A percentile compares a stretch with the other conserved stretches of the same genome.
Evolutionary conservation across 306 rosid species (phyloP).

Genomic region (Dalbergia oliveri): DNA sequence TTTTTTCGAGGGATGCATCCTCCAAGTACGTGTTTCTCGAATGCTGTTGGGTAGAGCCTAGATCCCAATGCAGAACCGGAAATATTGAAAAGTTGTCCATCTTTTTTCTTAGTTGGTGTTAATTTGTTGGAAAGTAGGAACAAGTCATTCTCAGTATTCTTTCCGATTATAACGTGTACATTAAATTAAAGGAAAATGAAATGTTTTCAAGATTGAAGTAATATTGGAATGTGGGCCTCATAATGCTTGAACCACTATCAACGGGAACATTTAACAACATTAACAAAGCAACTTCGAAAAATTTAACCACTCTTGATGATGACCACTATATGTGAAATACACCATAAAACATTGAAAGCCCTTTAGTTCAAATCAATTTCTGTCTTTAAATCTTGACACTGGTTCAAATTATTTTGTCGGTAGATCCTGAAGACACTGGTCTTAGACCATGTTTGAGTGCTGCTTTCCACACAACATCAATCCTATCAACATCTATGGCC

Average conservation of each 20-base stretch:
- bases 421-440: slow-evolving; percentile 64
- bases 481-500: slow-evolving; percentile 80
- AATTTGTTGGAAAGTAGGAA: background rate
- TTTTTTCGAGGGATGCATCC: no score
- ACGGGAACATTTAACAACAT: slow-evolving; percentile 1
- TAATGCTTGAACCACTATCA: background rate
- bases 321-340: background rate
- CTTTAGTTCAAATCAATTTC: background rate
- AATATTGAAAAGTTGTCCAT: background rate
- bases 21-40: no score
- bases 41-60: no score
- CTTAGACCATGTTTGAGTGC: slow-evolving; percentile 81
- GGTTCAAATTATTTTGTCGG: background rate
- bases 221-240: background rate
- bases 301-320: slow-evolving; percentile 9
- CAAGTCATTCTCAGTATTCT: background rate
- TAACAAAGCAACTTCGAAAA: background rate
- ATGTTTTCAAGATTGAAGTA: background rate
- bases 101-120: no score
- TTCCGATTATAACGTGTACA: background rate
- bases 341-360: background rate
- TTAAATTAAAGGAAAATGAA: background rate
- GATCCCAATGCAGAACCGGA: background rate
- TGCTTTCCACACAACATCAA: slow-evolving; percentile 88
- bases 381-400: background rate